Percentiles rank a stretch among this genome's conserved stretches.
Evolutionary conservation across 257 asterid genomes (phyloP).

Genomic region (Coffea canephora): DNA sequence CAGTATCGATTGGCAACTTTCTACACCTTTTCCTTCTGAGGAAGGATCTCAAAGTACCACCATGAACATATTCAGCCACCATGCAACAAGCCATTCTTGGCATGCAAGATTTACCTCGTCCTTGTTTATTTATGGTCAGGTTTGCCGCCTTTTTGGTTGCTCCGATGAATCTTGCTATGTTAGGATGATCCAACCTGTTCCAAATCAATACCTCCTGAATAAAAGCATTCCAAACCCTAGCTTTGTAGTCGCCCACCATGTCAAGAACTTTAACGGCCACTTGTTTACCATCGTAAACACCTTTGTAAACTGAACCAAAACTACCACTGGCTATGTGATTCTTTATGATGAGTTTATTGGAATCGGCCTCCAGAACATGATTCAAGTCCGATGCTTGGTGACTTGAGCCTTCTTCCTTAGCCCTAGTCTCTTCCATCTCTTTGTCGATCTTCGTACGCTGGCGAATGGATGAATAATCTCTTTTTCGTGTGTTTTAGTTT

Average conservation of each 20-base stretch:
- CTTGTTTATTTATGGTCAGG: background rate
- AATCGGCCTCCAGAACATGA: conserved; percentile 5
- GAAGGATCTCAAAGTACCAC: conserved; percentile 22
- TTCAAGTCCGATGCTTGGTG: background rate
- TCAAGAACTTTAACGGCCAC: conserved; percentile 21
- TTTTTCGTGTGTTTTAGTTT: no score
- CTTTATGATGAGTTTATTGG: background rate
- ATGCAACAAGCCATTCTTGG: conserved; percentile 18
- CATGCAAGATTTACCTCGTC: background rate
- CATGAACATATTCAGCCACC: conserved; percentile 23
- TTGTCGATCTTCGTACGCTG: no score
- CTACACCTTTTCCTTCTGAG: conserved; percentile 3
- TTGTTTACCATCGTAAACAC: conserved; percentile 10
- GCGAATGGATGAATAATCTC: no score
- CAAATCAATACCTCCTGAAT: conserved; percentile 20
- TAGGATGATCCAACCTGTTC: conserved; percentile 22
- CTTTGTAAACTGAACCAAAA: conserved; percentile 9
- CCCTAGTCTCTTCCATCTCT: no score
- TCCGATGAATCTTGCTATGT: conserved; percentile 23
- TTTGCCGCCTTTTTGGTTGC: conserved; percentile 12
- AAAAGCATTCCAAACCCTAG: background rate
- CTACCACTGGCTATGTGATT: conserved; percentile 9
- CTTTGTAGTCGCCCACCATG: background rate
- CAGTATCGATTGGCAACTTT: conserved; percentile 7
- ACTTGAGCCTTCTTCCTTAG: no score